phyloP scores from a whole-genome alignment of 2,329 filamentous ascomycete species.

The Alternaria brassicae region DNA sequence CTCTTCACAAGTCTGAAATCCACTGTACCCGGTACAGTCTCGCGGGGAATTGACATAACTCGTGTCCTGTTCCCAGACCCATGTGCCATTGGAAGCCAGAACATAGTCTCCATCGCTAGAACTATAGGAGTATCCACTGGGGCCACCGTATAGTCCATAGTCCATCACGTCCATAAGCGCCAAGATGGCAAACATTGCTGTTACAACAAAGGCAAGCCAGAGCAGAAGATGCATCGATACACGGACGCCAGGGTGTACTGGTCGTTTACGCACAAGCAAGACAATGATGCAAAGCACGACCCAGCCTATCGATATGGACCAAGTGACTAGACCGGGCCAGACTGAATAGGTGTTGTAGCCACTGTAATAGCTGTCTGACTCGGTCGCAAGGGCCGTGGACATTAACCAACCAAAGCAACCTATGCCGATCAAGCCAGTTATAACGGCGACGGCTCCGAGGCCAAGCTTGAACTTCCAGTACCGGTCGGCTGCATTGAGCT shows the following conservation, averaged over 20 bases:
- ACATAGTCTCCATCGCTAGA: conserved; percentile 31
- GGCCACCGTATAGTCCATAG: conserved; percentile 31
- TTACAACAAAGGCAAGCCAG: conserved; percentile 44
- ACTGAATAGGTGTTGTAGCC: conserved; percentile 21
- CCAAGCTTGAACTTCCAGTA: conserved; percentile 44
- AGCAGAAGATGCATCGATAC: conserved; percentile 48
- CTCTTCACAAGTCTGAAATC: conserved; percentile 36
- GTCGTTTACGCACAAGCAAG: conserved; percentile 34
- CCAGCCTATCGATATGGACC: conserved; percentile 42
- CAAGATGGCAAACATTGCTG: conserved; percentile 34
- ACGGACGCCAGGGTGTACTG: conserved; percentile 45
- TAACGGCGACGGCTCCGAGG: conserved; percentile 29
- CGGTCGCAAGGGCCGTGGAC: not conserved
- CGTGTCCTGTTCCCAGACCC: conserved; percentile 32
- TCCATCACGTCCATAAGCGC: conserved; percentile 19
- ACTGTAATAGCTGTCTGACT: conserved; percentile 12
- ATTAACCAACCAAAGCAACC: conserved; percentile 40
- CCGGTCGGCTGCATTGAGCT: conserved; percentile 38
- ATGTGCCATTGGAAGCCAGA: conserved; percentile 39
- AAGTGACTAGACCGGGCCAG: conserved; percentile 40
- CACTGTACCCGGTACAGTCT: conserved; percentile 20
- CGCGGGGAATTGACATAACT: conserved; percentile 23
- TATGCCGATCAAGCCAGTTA: conserved; percentile 42
- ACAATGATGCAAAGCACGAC: conserved; percentile 34
- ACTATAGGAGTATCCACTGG: conserved; percentile 11